Evolutionary conservation across 2,329 filamentous ascomycete genomes (phyloP).

Genomic region (Phaeomoniella chlamydospora): DNA sequence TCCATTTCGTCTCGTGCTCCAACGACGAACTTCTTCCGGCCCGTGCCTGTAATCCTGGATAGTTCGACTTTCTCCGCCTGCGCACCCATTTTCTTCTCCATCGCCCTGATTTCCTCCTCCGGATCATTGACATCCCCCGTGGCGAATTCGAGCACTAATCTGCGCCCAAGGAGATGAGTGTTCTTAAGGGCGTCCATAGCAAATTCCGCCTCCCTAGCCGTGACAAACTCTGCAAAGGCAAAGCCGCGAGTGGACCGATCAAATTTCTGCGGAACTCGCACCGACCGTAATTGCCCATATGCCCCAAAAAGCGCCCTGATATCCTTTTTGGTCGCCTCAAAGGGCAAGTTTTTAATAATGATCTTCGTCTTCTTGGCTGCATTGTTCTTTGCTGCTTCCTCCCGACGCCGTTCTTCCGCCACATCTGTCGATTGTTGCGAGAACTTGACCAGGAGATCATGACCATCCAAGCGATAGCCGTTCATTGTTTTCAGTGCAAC

Average conservation of each 20-base stretch:
- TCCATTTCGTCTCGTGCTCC: constrained; percentile 45
- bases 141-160: constrained; percentile 82
- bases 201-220: constrained; percentile 74
- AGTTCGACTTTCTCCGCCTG: constrained; percentile 85
- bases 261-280: constrained; percentile 91
- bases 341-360: constrained; percentile 95
- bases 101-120: constrained; percentile 90
- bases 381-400: constrained; percentile 70
- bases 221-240: constrained; percentile 92
- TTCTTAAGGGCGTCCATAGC: constrained; percentile 83
- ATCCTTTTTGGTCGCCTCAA: constrained; percentile 89
- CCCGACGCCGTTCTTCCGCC: constrained; percentile 69
- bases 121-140: constrained; percentile 78
- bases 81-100: constrained; percentile 87
- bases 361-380: constrained; percentile 74
- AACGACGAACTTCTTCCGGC: constrained; percentile 78
- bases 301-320: constrained; percentile 71
- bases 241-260: constrained; percentile 81
- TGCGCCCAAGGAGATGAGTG: constrained; percentile 82
- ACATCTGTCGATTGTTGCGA: constrained; percentile 81
- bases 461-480: constrained; percentile 71
- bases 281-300: constrained; percentile 83
- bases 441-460: constrained; percentile 70
- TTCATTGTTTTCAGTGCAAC: constrained; percentile 77
- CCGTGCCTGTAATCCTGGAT: constrained; percentile 61